Evolutionary conservation across 78 protist genomes (phyloP).

Genomic region (Cavenderia fasciculata): DNA sequence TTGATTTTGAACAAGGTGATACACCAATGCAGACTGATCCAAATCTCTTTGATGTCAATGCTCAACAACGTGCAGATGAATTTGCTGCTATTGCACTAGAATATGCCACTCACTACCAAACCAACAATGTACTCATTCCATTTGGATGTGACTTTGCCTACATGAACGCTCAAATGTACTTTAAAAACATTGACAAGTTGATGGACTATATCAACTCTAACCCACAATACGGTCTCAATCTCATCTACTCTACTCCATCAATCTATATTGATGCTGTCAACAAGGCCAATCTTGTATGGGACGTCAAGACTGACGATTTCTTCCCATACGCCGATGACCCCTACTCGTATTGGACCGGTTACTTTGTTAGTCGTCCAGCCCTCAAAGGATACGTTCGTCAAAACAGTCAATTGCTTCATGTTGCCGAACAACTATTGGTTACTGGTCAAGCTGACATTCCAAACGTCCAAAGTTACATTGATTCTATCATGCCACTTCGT

Average conservation of each 20-base stretch:
- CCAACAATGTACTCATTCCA: constrained; percentile 85
- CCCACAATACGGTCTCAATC: constrained; percentile 68
- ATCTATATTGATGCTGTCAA: constrained; percentile 74
- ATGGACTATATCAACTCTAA: constrained; percentile 78
- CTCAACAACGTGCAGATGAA: constrained; percentile 9
- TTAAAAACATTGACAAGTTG: constrained; percentile 88
- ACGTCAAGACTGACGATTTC: constrained; percentile 86
- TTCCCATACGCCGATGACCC: constrained; percentile 92
- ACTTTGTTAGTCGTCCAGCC: constrained; percentile 85
- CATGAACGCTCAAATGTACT: constrained; percentile 80
- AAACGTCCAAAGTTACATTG: neutral
- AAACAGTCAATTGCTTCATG: constrained; percentile 20
- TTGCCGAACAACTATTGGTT: constrained; percentile 72
- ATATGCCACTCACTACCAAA: constrained; percentile 50
- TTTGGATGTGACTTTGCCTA: constrained; percentile 91
- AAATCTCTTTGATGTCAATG: constrained; percentile 37
- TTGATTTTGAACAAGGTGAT: constrained; percentile 78
- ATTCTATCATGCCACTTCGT: constrained; percentile 15
- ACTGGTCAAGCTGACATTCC: neutral
- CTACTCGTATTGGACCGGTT: constrained; percentile 95
- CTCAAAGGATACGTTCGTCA: constrained; percentile 87
- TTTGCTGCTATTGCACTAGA: constrained; percentile 64
- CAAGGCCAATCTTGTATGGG: constrained; percentile 36
- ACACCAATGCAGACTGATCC: constrained; percentile 83
- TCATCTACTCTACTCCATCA: constrained; percentile 82